Evolutionary conservation across 495 filamentous ascomycete species (phyloP).

Genomic region (Bathelium albidoporum): DNA sequence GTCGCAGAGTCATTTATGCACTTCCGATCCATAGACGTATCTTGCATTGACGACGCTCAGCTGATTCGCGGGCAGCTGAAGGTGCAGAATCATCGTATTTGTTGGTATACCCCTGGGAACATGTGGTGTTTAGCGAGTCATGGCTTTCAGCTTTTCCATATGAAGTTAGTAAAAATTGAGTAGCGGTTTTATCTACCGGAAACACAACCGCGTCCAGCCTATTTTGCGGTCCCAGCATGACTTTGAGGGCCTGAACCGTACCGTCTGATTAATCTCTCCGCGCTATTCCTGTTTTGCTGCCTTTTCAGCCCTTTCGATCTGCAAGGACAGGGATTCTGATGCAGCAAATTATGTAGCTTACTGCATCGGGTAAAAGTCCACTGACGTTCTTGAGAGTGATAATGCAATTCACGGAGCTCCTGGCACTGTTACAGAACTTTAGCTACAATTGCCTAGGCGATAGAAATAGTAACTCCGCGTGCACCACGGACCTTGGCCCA

Average conservation of each 20-base stretch:
- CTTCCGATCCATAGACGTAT: background rate
- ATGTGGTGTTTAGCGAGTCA: background rate
- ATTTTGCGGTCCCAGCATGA: background rate
- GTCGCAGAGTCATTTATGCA: background rate
- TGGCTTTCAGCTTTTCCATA: no score
- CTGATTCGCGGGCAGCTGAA: background rate
- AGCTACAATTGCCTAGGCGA: background rate
- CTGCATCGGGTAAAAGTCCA: background rate
- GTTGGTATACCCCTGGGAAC: background rate
- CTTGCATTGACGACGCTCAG: background rate
- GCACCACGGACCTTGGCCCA: background rate
- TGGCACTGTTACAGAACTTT: background rate
- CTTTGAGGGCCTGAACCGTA: background rate
- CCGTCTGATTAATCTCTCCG: background rate
- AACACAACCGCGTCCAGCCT: no score
- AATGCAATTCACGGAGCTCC: background rate
- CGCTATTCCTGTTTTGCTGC: background rate
- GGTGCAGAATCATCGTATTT: background rate
- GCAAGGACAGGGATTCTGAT: background rate
- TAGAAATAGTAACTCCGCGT: background rate
- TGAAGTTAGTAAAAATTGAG: no score
- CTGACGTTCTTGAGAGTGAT: background rate
- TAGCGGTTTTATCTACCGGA: no score
- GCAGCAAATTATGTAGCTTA: background rate
- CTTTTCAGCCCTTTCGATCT: no score